These are phyloP conservation scores for Trametes coccinea DNA, from an alignment of 768 basidiomycete genomes.

Conservation along the genomic window DNA sequence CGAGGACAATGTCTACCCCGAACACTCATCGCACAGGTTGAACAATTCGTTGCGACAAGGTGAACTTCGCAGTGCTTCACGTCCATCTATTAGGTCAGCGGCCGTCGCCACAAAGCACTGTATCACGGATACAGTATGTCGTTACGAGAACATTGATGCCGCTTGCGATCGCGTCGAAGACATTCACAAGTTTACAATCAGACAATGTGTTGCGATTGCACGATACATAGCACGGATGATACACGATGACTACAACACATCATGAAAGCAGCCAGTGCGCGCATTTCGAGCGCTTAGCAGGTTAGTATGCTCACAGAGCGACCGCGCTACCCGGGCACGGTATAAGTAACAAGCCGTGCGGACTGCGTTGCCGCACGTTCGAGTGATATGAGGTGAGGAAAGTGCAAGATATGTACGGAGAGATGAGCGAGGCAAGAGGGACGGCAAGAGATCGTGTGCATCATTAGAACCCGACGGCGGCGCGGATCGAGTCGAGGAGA, in stretches of 20 bases:
- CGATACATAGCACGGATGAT: neutral
- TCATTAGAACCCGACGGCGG: constrained; percentile 21
- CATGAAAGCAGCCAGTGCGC: neutral
- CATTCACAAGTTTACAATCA: neutral
- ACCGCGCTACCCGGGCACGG: constrained; percentile 3
- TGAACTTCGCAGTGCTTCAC: too few species aligned
- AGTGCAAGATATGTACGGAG: neutral
- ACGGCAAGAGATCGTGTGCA: neutral
- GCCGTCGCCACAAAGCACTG: too few species aligned
- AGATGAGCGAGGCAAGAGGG: neutral
- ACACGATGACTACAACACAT: neutral
- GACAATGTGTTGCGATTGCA: neutral
- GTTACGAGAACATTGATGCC: too few species aligned
- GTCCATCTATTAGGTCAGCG: too few species aligned
- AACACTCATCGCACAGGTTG: too few species aligned
- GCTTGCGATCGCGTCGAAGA: neutral
- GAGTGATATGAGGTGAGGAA: neutral
- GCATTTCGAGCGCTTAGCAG: neutral
- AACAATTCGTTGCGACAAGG: too few species aligned
- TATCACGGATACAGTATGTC: too few species aligned
- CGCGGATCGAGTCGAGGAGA: constrained; percentile 57
- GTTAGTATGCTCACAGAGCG: neutral
- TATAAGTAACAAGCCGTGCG: neutral
- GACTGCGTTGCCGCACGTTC: neutral
- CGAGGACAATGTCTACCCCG: too few species aligned